Conservation (phyloP, 2,329 filamentous ascomycete species). For the Aspergillus fumigatus region DNA sequence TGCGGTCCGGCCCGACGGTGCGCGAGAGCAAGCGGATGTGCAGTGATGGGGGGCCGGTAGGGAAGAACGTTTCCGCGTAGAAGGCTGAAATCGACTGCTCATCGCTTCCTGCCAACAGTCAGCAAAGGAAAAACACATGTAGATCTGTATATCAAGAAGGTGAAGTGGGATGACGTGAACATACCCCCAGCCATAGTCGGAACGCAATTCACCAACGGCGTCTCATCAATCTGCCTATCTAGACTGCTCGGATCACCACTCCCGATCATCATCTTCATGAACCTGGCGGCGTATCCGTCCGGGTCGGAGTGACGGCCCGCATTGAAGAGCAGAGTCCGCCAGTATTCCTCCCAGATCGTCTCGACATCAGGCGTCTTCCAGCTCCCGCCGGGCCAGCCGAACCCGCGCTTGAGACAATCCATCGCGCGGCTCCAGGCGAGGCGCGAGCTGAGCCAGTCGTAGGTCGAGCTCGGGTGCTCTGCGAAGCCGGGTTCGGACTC, state of each 20-base stretch:
- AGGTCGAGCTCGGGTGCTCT: conserved; percentile 59
- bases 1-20: conserved; percentile 52
- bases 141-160: neutral
- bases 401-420: conserved; percentile 54
- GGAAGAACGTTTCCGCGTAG: conserved; percentile 52
- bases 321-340: conserved; percentile 17
- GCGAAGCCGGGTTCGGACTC: conserved; percentile 60
- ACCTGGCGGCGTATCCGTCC: conserved; percentile 13
- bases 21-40: conserved; percentile 50
- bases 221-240: conserved; percentile 10
- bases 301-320: neutral
- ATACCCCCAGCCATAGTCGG: conserved; percentile 35
- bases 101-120: conserved; percentile 14
- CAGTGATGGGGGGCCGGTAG: conserved; percentile 43
- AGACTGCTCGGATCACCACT: conserved; percentile 5
- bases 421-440: conserved; percentile 64
- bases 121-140: neutral
- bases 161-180: neutral
- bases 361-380: conserved; percentile 34
- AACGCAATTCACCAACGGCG: conserved; percentile 30
- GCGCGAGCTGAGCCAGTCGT: conserved; percentile 56
- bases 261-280: conserved; percentile 15
- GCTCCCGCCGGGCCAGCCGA: conserved; percentile 37
- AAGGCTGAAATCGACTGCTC: conserved; percentile 37
- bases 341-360: conserved; percentile 37